Percentiles rank a stretch among this genome's conserved stretches.
Evolutionary conservation across 441 rosid genomes (phyloP).

Genomic region (Arabidopsis lyrata): DNA sequence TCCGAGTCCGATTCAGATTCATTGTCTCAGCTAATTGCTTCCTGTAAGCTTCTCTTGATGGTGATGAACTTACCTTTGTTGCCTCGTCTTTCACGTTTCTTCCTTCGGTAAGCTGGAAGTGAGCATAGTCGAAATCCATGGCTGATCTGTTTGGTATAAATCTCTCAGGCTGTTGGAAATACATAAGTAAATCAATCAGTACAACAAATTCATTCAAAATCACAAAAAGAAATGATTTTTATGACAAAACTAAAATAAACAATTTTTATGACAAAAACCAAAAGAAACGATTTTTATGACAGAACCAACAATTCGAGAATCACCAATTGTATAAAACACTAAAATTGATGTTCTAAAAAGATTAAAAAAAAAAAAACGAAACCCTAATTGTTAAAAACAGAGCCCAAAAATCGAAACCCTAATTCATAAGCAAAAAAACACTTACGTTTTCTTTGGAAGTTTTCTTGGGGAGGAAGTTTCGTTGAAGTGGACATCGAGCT

Average conservation of each 20-base stretch:
- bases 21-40: conserved; percentile 65
- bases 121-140: conserved; percentile 64
- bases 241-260: no score
- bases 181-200: background rate
- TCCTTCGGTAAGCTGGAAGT: conserved; percentile 57
- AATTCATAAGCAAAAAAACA: background rate
- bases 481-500: conserved; percentile 33
- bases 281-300: background rate
- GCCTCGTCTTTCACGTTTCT: conserved; percentile 51
- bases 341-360: background rate
- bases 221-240: no score
- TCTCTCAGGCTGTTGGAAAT: conserved; percentile 52
- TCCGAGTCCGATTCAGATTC: conserved; percentile 65
- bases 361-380: conserved; percentile 8
- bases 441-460: conserved; percentile 41
- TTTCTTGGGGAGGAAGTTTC: conserved; percentile 22
- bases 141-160: conserved; percentile 67
- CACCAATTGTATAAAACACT: background rate
- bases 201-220: background rate
- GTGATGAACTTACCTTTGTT: conserved; percentile 53
- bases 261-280: background rate
- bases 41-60: conserved; percentile 62
- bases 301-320: background rate
- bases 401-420: conserved; percentile 16
- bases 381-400: conserved; percentile 23